phyloP scores from a whole-genome alignment of 148 eudicot genomes.

The Arctostaphylos glauca region DNA sequence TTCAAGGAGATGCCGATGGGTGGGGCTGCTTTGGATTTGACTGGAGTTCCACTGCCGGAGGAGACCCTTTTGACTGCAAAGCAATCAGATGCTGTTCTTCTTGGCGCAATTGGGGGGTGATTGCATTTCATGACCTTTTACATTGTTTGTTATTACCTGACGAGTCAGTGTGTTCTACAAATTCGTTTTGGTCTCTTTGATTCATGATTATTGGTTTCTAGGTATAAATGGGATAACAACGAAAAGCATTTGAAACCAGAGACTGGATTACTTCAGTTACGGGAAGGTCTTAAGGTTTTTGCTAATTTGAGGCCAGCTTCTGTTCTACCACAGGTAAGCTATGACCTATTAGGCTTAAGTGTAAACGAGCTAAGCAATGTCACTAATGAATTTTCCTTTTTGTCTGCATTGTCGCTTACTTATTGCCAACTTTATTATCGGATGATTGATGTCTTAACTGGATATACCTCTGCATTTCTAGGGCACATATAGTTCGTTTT shows the following conservation, averaged over 20 bases:
- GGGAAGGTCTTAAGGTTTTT: conserved; percentile 90
- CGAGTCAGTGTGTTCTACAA: neutral
- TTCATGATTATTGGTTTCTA: conserved; percentile 19
- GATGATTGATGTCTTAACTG: neutral
- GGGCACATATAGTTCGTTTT: neutral
- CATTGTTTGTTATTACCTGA: neutral
- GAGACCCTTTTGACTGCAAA: conserved; percentile 77
- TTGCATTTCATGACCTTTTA: neutral
- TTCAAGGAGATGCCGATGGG: conserved; percentile 90
- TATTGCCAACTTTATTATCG: neutral
- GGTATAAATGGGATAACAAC: conserved; percentile 86
- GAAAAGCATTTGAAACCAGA: conserved; percentile 91
- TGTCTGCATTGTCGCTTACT: neutral
- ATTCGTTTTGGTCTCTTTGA: neutral
- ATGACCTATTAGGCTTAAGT: neutral
- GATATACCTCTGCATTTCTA: neutral
- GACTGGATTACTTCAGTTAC: conserved; percentile 94
- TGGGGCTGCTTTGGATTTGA: conserved; percentile 78
- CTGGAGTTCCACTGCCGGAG: conserved; percentile 92
- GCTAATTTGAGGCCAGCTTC: conserved; percentile 97
- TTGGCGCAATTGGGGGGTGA: conserved; percentile 97
- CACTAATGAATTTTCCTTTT: neutral
- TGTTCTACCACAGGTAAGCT: conserved; percentile 79
- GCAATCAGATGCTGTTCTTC: conserved; percentile 91
- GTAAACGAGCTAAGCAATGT: neutral